These are phyloP conservation scores for Musa itinerans DNA, from an alignment of 176 grass and related monocot genomes.

Conservation along the genomic window DNA sequence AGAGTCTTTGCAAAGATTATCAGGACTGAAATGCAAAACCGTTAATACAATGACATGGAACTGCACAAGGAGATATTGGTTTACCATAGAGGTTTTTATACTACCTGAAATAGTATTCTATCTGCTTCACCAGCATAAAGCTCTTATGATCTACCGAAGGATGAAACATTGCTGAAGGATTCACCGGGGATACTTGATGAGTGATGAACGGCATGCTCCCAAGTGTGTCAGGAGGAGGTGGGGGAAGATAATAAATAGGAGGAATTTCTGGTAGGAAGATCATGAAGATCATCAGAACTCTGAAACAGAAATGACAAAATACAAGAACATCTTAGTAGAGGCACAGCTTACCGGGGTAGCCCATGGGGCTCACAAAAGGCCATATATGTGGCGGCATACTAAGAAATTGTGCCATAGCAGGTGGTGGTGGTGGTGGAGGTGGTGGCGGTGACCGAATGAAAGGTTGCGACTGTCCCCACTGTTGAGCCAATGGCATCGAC, in stretches of 20 bases:
- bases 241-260: conserved; percentile 21
- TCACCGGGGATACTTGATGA: conserved; percentile 28
- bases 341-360: conserved; percentile 35
- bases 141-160: conserved; percentile 30
- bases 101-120: conserved; percentile 95
- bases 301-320: conserved; percentile 3
- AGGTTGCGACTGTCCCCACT: conserved; percentile 19
- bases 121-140: conserved; percentile 40
- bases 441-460: conserved; percentile 24
- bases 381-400: conserved; percentile 26
- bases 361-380: conserved; percentile 24
- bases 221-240: conserved; percentile 32
- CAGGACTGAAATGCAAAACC: conserved; percentile 37
- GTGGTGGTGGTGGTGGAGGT: conserved; percentile 1
- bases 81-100: neutral
- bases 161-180: conserved; percentile 13
- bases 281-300: conserved; percentile 28
- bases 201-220: conserved; percentile 41
- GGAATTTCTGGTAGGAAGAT: neutral
- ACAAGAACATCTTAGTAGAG: neutral
- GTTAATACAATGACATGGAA: neutral
- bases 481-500: conserved; percentile 19
- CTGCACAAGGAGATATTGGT: conserved; percentile 1
- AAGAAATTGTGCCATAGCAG: conserved; percentile 21
- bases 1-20: conserved; percentile 62